phyloP scores from a whole-genome alignment of 2,329 filamentous ascomycete species.

The Lecanicillium sp. region DNA sequence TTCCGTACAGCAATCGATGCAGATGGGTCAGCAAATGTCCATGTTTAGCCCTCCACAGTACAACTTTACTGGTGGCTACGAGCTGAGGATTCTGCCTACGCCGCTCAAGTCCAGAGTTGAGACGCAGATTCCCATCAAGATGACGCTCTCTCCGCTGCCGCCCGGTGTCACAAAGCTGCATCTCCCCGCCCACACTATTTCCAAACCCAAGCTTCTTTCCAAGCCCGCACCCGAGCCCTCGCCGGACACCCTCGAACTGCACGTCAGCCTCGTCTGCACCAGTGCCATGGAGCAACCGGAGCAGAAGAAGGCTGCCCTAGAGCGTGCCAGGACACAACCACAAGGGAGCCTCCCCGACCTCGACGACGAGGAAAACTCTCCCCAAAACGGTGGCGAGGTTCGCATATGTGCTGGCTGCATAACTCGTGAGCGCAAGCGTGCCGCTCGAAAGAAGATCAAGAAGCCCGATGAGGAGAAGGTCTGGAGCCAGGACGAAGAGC shows the following conservation, averaged over 20 bases:
- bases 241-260: constrained; percentile 70
- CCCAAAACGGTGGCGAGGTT: constrained; percentile 86
- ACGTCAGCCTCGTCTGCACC: constrained; percentile 79
- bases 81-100: constrained; percentile 56
- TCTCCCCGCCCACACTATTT: constrained; percentile 83
- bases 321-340: constrained; percentile 36
- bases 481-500: constrained; percentile 73
- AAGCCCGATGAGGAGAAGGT: constrained; percentile 87
- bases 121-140: constrained; percentile 85
- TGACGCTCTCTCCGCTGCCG: constrained; percentile 71
- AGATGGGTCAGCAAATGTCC: constrained; percentile 23
- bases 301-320: constrained; percentile 60
- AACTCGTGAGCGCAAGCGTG: constrained; percentile 81
- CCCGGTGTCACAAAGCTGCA: constrained; percentile 71
- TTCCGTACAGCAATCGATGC: constrained; percentile 18
- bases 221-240: constrained; percentile 60
- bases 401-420: constrained; percentile 91
- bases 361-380: constrained; percentile 59
- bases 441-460: constrained; percentile 86
- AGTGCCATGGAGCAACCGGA: constrained; percentile 77
- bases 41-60: constrained; percentile 17
- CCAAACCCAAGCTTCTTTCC: constrained; percentile 83
- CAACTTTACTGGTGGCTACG: constrained; percentile 26
- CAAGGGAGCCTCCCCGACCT: constrained; percentile 26
- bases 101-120: constrained; percentile 86